A percentile compares a stretch with the other conserved stretches of the same genome.
Conservation (phyloP, 2,329 filamentous ascomycete species). For the Periconia sp. region DNA sequence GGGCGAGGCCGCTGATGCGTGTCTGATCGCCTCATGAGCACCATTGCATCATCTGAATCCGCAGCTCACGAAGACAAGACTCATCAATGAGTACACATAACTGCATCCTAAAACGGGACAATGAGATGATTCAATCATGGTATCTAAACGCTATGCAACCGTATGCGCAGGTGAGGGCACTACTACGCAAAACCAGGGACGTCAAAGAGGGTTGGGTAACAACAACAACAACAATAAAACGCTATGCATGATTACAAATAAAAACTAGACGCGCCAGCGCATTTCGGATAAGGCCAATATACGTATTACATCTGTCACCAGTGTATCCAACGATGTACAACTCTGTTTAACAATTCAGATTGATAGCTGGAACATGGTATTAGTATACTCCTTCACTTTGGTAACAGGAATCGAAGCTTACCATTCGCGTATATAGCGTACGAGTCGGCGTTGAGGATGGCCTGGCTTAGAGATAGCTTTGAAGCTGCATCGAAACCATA, state of each 20-base stretch:
- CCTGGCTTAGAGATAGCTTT: conserved; percentile 51
- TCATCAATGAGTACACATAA: too few species aligned
- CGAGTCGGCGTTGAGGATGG: conserved; percentile 66
- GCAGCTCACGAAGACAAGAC: too few species aligned
- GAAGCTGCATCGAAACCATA: conserved; percentile 58
- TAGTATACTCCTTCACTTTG: neutral
- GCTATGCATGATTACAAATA: neutral
- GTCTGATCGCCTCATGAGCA: neutral
- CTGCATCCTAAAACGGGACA: too few species aligned
- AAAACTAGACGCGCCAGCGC: neutral
- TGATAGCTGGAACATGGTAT: conserved; percentile 12
- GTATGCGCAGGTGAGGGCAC: too few species aligned
- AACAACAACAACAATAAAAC: neutral
- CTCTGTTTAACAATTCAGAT: conserved; percentile 24
- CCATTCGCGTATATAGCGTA: conserved; percentile 59
- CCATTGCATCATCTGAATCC: too few species aligned
- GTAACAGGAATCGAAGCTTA: conserved; percentile 18
- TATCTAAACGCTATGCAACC: too few species aligned
- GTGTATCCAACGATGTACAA: neutral
- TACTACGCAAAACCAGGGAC: too few species aligned
- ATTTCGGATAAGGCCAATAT: neutral
- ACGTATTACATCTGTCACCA: neutral
- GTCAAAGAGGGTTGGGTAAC: too few species aligned
- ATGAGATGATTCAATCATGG: too few species aligned
- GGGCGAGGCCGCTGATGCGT: neutral